Evolutionary conservation across 2,329 filamentous ascomycete genomes (phyloP).

Genomic region (Fusarium dlaminii): DNA sequence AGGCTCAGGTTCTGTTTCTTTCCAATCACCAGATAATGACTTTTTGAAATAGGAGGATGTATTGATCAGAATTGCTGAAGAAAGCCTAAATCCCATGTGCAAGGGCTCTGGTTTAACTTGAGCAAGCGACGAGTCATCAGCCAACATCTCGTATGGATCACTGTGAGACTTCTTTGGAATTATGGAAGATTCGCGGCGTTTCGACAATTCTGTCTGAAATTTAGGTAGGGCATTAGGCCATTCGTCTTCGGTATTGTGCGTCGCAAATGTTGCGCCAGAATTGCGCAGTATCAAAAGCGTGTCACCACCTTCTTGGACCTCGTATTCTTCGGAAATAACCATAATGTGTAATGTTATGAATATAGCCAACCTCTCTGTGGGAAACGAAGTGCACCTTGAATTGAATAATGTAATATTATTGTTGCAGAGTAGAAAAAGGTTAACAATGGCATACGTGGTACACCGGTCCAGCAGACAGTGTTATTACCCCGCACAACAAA

Average conservation of each 20-base stretch:
- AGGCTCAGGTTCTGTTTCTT: neutral
- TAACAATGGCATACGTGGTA: neutral
- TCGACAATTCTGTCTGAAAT: neutral
- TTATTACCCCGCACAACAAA: neutral
- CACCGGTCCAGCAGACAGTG: accelerated
- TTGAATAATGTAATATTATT: neutral
- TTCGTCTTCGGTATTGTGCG: neutral
- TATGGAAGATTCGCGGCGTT: neutral
- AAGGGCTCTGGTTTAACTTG: neutral
- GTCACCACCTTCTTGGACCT: neutral
- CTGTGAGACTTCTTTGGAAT: neutral
- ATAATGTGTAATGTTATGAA: neutral
- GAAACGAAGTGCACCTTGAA: too few species aligned
- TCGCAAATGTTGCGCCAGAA: neutral
- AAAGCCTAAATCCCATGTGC: neutral
- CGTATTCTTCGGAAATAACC: neutral
- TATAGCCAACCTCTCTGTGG: neutral
- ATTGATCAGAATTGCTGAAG: neutral
- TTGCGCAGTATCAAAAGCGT: neutral
- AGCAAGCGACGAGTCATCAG: too few species aligned
- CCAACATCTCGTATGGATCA: neutral
- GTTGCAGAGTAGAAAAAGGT: neutral
- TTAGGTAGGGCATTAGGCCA: neutral
- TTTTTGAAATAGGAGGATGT: neutral
- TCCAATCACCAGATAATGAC: neutral